Evolutionary conservation across 495 filamentous ascomycete species (phyloP), one percentile per base, ranked within the genome.

Genomic region (Penicillium daleae): DNA sequence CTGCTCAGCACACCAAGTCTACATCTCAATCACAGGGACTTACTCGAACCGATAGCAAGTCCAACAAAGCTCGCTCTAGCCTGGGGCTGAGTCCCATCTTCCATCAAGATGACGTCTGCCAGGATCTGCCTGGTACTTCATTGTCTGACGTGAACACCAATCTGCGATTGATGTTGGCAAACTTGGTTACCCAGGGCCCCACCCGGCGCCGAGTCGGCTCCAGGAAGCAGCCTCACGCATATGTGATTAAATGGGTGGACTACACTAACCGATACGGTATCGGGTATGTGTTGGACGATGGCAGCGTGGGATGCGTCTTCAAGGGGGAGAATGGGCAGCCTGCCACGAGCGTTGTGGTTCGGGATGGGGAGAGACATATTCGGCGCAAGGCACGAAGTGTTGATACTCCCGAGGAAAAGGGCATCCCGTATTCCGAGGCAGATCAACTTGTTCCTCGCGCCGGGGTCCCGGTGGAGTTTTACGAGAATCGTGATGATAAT

Each of bases 211-310:
- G 78, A 8, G 66, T 67, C 7, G 67, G 69, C 0, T 56, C 72
- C 0, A 65, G 74, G 51, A 71, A 76, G 39, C 61, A 74, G 17
- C 78, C 79, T 1, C 79, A 82, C 51, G 63, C 78, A 21, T 82
- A 82, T 67, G 90, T 96, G 24, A 88, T 92, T 24, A 95, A 94
- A 71, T 96, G 92, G 92, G 92, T 96, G n/a, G 92, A 96, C 67
- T 96, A 95, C 66, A 92, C 92, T 27, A 95, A 95, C 73, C 91
- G 92, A 65, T 93, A 92, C 67, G 92, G 92, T 1, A 82, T 94
- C 40, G 92, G 92, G 5, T 96, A 96, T 64, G 90, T 93, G 40
- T 75, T 96, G 33, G 91, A 89, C 52, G 90, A 95, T 69, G 91
- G 92, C 10, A 92, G 88, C 54, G 88, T 93, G 39, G 92, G 91